Evolutionary conservation across 2,329 filamentous ascomycete genomes (phyloP), one percentile per base, ranked within the genome.

Genomic region (Sphaerulina vaccinii): DNA sequence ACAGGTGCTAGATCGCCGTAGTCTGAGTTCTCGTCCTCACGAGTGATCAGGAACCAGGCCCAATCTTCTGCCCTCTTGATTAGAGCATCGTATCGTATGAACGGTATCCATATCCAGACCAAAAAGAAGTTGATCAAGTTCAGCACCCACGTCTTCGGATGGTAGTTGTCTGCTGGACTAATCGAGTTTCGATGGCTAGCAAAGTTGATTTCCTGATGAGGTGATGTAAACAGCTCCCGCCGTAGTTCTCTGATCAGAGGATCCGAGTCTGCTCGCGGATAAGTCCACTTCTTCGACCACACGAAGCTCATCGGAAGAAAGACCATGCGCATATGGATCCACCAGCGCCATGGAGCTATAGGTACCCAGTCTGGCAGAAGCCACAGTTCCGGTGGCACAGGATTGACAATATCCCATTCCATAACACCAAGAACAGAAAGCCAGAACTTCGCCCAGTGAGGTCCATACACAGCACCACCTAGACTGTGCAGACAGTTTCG

Each of bases 381-480:
- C 93, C 93, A 99, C 38, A 97, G 70, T 73, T 99, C 93, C 0
- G 93, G 88, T 1, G 93, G 93, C 1, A 93, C 84, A 0, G 93
- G 93, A 63, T 97, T 99, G 61, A 97, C 91, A 53, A 93, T 84
- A 49, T 95, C 90, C 90, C 92, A 99, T 22, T 86, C 76, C 66
- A 84, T 84, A 3, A 97, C 81, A 13, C 90, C 90, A 55, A 99
- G 73, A 2, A 95, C 79, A 33, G 86, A 86, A 40, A 99, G 79
- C 90, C 91, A 96, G 70, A 95, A 95, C 68, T 99, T 99, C n/a
- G 83, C 83, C 93, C 93, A 99, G 68, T 97, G 93, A 18, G 93
- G 95, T 1, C 83, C 83, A 63, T 90, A 84, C 11, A 88, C 76
- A 1, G 90, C 90, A 22, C 93, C 92, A 9, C 93, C 93, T 35